phyloP scores from a whole-genome alignment of 768 basidiomycete species.

The Psilocybe tampanensis region DNA sequence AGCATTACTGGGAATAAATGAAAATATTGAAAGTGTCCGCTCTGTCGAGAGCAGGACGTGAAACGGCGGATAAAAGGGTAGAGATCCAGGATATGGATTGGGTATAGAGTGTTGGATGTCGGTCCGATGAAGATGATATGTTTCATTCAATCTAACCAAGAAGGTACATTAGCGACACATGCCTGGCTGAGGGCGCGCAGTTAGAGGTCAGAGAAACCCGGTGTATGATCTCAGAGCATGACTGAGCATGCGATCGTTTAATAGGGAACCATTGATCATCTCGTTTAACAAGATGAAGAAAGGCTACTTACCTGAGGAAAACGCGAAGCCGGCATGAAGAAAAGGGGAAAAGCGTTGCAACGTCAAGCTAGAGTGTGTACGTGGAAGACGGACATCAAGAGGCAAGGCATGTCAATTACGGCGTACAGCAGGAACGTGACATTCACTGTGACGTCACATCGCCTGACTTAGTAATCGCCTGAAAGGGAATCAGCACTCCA shows the following conservation, averaged over 20 bases:
- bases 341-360: too few relatives aligned
- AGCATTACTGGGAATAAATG: conserved; percentile 4
- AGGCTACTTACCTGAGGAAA: conserved; percentile 24
- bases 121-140: background rate
- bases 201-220: conserved; percentile 45
- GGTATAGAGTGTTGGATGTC: conserved; percentile 1
- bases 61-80: background rate
- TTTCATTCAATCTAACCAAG: background rate
- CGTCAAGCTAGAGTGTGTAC: too few relatives aligned
- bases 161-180: background rate
- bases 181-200: background rate
- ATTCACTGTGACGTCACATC: conserved; percentile 14
- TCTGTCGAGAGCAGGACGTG: background rate
- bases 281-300: conserved; percentile 10
- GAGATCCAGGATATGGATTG: background rate
- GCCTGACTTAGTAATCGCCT: background rate
- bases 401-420: conserved; percentile 12
- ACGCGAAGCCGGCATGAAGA: background rate
- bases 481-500: conserved; percentile 9
- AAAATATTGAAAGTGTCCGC: background rate
- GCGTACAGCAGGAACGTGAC: conserved; percentile 15
- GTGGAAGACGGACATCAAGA: background rate
- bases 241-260: conserved; percentile 45
- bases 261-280: conserved; percentile 68
- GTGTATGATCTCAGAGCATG: conserved; percentile 42